A percentile compares a stretch with the other conserved stretches of the same genome.
These are phyloP conservation scores for Linanthus parryae DNA, from an alignment of 148 eudicot genomes.

Conservation along the genomic window DNA sequence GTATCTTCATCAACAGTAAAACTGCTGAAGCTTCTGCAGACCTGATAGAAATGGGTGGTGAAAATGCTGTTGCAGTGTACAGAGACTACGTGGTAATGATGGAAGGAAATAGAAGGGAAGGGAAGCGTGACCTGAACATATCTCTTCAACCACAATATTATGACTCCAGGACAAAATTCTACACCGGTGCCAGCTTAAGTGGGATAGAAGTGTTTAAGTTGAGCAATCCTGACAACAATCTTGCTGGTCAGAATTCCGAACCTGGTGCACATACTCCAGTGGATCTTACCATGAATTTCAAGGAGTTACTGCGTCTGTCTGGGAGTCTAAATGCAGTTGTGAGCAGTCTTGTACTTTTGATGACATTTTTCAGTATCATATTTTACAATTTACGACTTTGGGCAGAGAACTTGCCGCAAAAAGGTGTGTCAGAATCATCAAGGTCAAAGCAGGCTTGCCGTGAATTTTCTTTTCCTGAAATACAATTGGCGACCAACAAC, in stretches of 20 bases:
- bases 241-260: slow-evolving; percentile 16
- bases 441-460: slow-evolving; percentile 4
- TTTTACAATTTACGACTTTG: background rate
- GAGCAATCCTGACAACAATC: slow-evolving; percentile 13
- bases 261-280: background rate
- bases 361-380: slow-evolving; percentile 2
- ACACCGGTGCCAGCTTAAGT: slow-evolving; percentile 12
- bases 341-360: slow-evolving; percentile 3
- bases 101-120: background rate
- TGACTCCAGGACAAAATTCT: background rate
- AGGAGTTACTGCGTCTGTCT: background rate
- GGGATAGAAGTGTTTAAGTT: slow-evolving; percentile 29
- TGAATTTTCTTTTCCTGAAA: slow-evolving; percentile 8
- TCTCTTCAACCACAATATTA: background rate
- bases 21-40: slow-evolving; percentile 14
- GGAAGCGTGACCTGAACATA: slow-evolving; percentile 8
- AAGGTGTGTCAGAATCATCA: background rate
- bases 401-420: background rate
- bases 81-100: slow-evolving; percentile 14
- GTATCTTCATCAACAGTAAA: slow-evolving; percentile 15
- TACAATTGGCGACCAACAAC: slow-evolving; percentile 5
- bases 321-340: background rate
- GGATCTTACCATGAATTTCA: background rate
- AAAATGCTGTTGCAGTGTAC: slow-evolving; percentile 1
- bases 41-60: background rate